Conservation (phyloP, 1,284 basidiomycete species). For the Tilletia caries region DNA sequence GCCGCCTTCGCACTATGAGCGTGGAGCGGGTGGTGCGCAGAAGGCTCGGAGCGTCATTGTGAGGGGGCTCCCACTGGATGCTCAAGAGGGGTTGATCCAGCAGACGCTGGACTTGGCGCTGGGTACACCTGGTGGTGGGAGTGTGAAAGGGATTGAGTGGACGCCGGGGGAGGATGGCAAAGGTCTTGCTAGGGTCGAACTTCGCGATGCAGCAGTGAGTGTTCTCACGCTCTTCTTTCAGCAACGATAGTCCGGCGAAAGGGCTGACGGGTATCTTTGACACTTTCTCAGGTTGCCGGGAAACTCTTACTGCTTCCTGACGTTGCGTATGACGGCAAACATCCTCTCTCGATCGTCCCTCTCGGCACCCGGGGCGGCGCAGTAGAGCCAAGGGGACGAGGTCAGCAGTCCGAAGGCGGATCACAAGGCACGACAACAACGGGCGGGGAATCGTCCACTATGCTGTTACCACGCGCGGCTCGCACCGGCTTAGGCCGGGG, state of each 20-base stretch:
- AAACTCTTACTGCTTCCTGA: background rate
- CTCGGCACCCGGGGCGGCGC: background rate
- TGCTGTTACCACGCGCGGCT: background rate
- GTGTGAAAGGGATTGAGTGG: conserved; percentile 40
- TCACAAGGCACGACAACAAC: background rate
- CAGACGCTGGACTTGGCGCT: conserved; percentile 41
- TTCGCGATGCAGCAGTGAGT: conserved; percentile 24
- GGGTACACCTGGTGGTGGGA: conserved; percentile 22
- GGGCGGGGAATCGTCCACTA: background rate
- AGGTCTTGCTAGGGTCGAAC: conserved; percentile 32
- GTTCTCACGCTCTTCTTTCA: background rate
- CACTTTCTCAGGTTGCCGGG: background rate
- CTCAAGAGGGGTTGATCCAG: conserved; percentile 52
- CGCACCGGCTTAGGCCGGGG: background rate
- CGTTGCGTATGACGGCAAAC: background rate
- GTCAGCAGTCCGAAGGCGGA: too few species aligned
- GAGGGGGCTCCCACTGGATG: conserved; percentile 36
- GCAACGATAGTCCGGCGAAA: background rate
- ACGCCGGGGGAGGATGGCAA: conserved; percentile 26
- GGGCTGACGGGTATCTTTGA: too few species aligned
- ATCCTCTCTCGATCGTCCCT: background rate
- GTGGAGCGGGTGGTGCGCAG: conserved; percentile 17
- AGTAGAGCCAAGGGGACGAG: background rate
- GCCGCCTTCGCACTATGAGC: conserved; percentile 1
- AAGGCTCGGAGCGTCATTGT: conserved; percentile 32